A percentile compares a stretch with the other conserved stretches of the same genome.
Conservation (phyloP, 306 rosid species). For the Potentilla sterilis region DNA sequence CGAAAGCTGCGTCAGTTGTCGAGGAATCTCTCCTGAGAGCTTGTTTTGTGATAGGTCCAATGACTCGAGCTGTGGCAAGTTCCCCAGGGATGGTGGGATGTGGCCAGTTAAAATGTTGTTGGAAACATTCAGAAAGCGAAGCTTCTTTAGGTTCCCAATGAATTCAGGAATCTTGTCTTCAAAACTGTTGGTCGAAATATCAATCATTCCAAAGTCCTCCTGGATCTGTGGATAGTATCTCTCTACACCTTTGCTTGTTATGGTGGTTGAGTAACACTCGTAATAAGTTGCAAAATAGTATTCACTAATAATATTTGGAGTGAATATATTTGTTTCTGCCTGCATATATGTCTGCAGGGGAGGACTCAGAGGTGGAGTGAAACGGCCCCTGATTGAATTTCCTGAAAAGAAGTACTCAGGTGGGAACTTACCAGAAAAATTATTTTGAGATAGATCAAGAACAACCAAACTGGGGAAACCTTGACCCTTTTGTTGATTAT, state of each 20-base stretch:
- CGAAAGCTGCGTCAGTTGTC: neutral
- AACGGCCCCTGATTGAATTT: neutral
- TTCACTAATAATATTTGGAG: no score
- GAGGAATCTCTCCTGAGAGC: neutral
- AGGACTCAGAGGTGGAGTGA: no score
- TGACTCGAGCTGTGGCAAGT: neutral
- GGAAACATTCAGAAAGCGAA: neutral
- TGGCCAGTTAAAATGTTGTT: neutral
- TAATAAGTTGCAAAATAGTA: no score
- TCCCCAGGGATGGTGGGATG: neutral
- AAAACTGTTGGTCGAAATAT: slow-evolving; percentile 4
- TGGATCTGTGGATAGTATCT: neutral
- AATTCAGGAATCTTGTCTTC: neutral
- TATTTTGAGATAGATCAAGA: slow-evolving; percentile 1
- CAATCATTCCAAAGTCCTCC: neutral
- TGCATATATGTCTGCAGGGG: neutral
- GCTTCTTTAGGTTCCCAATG: neutral
- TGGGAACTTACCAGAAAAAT: neutral
- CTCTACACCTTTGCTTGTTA: neutral
- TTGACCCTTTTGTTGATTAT: neutral
- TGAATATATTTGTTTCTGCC: no score
- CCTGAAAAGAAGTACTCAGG: neutral
- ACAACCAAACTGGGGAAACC: neutral
- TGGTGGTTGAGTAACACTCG: no score
- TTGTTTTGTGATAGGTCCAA: neutral